Conservation (phyloP, 768 basidiomycete genomes). For the Tricholoma bakamatsutake region DNA sequence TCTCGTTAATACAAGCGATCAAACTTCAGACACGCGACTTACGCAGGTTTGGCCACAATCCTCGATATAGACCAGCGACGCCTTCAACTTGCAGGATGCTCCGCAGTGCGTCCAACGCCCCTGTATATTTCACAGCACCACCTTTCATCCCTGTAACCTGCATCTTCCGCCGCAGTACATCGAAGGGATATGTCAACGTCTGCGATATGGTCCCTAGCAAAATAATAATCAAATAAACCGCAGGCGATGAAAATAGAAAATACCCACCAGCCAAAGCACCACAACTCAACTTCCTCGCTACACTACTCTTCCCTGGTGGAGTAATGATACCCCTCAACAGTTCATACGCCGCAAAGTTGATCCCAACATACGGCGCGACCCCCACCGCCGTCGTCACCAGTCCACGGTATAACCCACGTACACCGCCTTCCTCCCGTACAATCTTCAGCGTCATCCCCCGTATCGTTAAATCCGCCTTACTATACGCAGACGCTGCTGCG, state of each 20-base stretch:
- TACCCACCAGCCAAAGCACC: conserved; percentile 79
- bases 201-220: conserved; percentile 78
- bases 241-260: neutral
- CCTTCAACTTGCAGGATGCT: conserved; percentile 74
- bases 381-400: conserved; percentile 80
- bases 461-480: conserved; percentile 58
- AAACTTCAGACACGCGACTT: conserved; percentile 27
- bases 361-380: conserved; percentile 85
- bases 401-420: conserved; percentile 83
- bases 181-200: conserved; percentile 93
- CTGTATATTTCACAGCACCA: conserved; percentile 62
- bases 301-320: conserved; percentile 71
- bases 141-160: conserved; percentile 81
- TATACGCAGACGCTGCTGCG: conserved; percentile 22
- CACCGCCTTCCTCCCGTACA: conserved; percentile 86
- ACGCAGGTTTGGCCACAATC: conserved; percentile 87
- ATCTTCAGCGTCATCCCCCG: conserved; percentile 89
- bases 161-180: conserved; percentile 93
- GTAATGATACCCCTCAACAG: conserved; percentile 67
- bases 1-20: conserved; percentile 4
- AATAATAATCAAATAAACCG: neutral
- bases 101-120: conserved; percentile 72
- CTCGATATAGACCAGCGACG: conserved; percentile 70
- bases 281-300: conserved; percentile 68
- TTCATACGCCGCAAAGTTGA: conserved; percentile 96